Conservation (phyloP, 495 filamentous ascomycete genomes). For the Penicillium atrosanguineum region DNA sequence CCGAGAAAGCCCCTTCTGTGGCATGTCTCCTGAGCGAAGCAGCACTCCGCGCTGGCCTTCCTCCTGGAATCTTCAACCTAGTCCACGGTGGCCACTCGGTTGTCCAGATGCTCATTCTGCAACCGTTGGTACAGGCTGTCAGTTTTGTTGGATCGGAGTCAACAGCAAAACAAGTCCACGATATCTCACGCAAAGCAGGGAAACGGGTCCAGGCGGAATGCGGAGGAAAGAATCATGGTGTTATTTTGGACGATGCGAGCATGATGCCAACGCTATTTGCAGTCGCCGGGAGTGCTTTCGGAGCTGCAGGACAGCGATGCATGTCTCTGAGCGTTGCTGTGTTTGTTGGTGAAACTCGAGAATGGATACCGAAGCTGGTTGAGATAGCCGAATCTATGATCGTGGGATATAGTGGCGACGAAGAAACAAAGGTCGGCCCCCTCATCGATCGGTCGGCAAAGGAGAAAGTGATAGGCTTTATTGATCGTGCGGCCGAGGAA, state of each 20-base stretch:
- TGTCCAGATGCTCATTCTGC: constrained; percentile 16
- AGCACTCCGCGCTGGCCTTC: constrained; percentile 21
- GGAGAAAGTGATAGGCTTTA: constrained; percentile 25
- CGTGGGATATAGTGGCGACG: constrained; percentile 21
- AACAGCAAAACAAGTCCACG: constrained; percentile 24
- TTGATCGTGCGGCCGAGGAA: constrained; percentile 21
- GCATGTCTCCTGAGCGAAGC: constrained; percentile 22
- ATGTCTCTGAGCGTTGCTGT: constrained; percentile 30
- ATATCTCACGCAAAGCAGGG: constrained; percentile 18
- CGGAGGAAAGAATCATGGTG: constrained; percentile 30
- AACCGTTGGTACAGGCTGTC: constrained; percentile 25
- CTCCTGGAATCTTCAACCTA: constrained; percentile 29
- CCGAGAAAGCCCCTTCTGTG: constrained; percentile 71
- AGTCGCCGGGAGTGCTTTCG: constrained; percentile 30
- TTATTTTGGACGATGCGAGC: constrained; percentile 29
- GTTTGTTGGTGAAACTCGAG: constrained; percentile 21
- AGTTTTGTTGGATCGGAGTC: constrained; percentile 29
- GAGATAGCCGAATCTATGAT: constrained; percentile 16
- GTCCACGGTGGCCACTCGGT: constrained; percentile 22
- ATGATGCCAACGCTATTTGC: constrained; percentile 28
- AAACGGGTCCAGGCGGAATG: constrained; percentile 30
- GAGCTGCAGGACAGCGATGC: constrained; percentile 31
- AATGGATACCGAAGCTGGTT: constrained; percentile 5
- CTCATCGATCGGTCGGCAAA: constrained; percentile 20
- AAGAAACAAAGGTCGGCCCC: constrained; percentile 26